phyloP scores from a whole-genome alignment of 225 moss, liverwort and hornwort species.

The Pseudoscleropodium purum region DNA sequence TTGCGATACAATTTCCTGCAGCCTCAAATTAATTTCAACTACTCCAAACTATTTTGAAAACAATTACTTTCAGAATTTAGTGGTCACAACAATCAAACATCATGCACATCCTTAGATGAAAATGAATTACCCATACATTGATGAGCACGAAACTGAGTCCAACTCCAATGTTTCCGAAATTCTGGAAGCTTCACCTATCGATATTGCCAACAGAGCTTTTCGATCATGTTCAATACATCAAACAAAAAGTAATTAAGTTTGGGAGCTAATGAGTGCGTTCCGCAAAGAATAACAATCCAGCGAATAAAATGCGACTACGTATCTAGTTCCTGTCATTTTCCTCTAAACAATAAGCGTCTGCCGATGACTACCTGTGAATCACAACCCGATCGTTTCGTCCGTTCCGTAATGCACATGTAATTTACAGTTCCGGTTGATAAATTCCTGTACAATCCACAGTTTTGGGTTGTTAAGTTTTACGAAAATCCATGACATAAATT shows the following conservation, averaged over 20 bases:
- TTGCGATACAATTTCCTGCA: neutral
- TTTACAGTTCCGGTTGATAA: neutral
- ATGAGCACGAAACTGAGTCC: neutral
- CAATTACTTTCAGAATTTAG: neutral
- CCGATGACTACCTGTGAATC: neutral
- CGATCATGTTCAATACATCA: neutral
- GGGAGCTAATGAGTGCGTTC: neutral
- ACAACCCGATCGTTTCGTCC: neutral
- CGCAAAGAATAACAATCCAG: neutral
- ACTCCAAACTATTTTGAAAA: neutral
- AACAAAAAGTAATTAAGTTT: neutral
- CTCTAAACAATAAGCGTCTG: neutral
- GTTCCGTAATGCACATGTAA: neutral
- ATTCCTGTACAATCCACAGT: neutral
- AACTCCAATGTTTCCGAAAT: neutral
- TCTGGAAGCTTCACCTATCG: neutral
- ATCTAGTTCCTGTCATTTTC: neutral
- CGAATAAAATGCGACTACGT: neutral
- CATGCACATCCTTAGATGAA: neutral
- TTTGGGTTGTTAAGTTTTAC: neutral
- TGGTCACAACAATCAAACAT: neutral
- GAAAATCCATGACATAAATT: neutral
- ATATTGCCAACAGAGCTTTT: neutral
- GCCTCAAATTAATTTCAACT: neutral
- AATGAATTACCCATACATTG: neutral